A percentile compares a stretch with the other conserved stretches of the same genome.
Conservation (phyloP, 164 flowering plant species). For the Vitis labrusca region DNA sequence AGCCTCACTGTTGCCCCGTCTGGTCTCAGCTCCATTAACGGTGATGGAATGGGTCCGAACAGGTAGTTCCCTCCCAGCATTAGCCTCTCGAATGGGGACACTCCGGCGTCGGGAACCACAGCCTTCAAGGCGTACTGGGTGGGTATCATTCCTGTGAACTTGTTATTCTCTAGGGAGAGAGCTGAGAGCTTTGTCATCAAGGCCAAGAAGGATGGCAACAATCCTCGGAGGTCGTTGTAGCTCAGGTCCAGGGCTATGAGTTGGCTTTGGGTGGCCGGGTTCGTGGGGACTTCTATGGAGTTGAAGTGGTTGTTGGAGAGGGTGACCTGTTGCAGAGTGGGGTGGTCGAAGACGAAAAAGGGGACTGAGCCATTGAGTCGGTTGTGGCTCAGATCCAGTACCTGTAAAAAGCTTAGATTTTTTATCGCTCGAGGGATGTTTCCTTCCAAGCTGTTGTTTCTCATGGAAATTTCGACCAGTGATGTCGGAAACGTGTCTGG, state of each 20-base stretch:
- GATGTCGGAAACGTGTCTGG: constrained; percentile 51
- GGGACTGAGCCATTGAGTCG: constrained; percentile 61
- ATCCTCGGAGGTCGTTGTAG: constrained; percentile 59
- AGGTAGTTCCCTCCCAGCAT: constrained; percentile 78
- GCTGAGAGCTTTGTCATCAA: constrained; percentile 76
- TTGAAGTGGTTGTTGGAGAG: constrained; percentile 66
- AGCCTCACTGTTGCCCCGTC: constrained; percentile 57
- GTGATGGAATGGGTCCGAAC: constrained; percentile 71
- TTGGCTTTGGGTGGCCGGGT: constrained; percentile 36
- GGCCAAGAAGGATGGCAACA: constrained; percentile 69
- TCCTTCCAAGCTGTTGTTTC: constrained; percentile 64
- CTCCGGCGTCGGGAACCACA: constrained; percentile 40
- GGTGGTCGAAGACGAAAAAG: constrained; percentile 58
- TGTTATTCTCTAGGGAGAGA: constrained; percentile 71
- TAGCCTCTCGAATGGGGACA: constrained; percentile 55
- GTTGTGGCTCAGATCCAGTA: constrained; percentile 81
- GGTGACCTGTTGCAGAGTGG: constrained; percentile 76
- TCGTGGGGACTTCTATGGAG: constrained; percentile 34
- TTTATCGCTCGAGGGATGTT: constrained; percentile 33
- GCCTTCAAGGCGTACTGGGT: constrained; percentile 55
- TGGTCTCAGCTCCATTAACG: constrained; percentile 51
- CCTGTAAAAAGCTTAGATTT: constrained; percentile 44
- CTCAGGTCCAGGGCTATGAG: constrained; percentile 78
- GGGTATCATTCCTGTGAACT: constrained; percentile 76
- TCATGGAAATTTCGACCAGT: constrained; percentile 55